Conservation (phyloP, 2,329 filamentous ascomycete genomes). For the Penicillium brasilianum region DNA sequence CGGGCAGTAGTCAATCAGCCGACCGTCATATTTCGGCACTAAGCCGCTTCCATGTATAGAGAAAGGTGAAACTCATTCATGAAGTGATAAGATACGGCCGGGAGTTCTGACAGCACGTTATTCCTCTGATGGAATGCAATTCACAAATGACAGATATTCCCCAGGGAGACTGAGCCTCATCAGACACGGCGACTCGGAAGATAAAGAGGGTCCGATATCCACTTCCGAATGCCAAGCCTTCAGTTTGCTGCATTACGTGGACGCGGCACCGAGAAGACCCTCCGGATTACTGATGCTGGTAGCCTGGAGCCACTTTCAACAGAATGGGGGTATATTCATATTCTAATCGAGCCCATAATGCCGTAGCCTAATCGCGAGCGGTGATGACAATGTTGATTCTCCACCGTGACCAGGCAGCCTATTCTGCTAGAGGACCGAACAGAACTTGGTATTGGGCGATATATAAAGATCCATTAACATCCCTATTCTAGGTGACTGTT, state of each 20-base stretch:
- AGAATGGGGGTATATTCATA: too few relatives aligned
- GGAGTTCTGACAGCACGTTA: too few relatives aligned
- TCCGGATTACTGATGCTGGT: background rate
- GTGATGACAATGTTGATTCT: background rate
- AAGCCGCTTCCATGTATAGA: background rate
- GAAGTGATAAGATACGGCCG: background rate
- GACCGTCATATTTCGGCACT: background rate
- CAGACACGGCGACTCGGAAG: background rate
- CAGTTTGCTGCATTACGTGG: background rate
- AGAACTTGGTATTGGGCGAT: background rate
- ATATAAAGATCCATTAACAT: background rate
- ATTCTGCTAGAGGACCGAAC: background rate
- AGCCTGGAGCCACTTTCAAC: background rate
- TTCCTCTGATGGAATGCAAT: too few relatives aligned
- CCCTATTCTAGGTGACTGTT: too few relatives aligned
- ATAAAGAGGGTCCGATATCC: background rate
- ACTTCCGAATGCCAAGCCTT: background rate
- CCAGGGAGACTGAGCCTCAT: too few relatives aligned
- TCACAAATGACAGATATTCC: background rate
- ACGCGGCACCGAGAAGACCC: background rate
- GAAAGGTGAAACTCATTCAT: background rate
- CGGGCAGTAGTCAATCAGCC: background rate
- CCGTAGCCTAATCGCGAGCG: too few relatives aligned
- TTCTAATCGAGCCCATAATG: background rate
- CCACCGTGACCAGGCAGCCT: background rate